Conservation (phyloP, 495 filamentous ascomycete species). For the Tricharina praecox region DNA sequence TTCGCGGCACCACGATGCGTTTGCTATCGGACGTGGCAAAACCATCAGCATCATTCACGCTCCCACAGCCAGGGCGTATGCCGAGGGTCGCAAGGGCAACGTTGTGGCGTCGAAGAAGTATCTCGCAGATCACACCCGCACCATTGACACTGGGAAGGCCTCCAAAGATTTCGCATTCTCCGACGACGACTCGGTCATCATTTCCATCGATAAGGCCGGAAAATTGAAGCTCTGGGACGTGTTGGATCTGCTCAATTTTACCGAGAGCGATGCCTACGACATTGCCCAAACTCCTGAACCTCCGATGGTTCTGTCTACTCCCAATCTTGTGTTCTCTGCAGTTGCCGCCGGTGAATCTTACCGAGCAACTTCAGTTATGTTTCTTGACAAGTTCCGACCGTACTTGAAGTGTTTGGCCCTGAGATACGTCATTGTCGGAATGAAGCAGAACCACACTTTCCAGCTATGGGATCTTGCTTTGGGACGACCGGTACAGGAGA, state of each 20-base stretch:
- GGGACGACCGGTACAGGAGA: slow-evolving; percentile 84
- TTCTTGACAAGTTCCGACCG: slow-evolving; percentile 86
- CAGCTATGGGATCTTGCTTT: slow-evolving; percentile 98
- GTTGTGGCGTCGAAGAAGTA: slow-evolving; percentile 43
- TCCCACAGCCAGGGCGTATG: slow-evolving; percentile 49
- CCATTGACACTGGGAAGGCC: slow-evolving; percentile 91
- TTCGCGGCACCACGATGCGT: slow-evolving; percentile 72
- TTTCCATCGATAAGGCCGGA: slow-evolving; percentile 89
- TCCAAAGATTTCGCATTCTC: slow-evolving; percentile 97
- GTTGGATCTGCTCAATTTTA: slow-evolving; percentile 47
- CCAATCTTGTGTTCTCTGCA: slow-evolving; percentile 23
- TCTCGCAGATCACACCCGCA: slow-evolving; percentile 65
- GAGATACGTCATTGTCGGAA: slow-evolving; percentile 86
- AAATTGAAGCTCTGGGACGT: slow-evolving; percentile 96
- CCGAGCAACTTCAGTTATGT: slow-evolving; percentile 80
- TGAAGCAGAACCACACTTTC: slow-evolving; percentile 97
- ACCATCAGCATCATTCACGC: slow-evolving; percentile 82
- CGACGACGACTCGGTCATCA: slow-evolving; percentile 83
- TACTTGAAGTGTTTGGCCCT: slow-evolving; percentile 72
- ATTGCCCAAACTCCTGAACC: slow-evolving; percentile 17
- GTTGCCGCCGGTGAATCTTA: slow-evolving; percentile 23
- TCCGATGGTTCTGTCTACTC: slow-evolving; percentile 20
- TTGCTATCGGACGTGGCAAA: slow-evolving; percentile 89
- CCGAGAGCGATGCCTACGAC: slow-evolving; percentile 34
- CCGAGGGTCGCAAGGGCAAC: slow-evolving; percentile 30